These are phyloP conservation scores for Secale cereale DNA, from an alignment of 176 grass and related monocot genomes.

Conservation along the genomic window DNA sequence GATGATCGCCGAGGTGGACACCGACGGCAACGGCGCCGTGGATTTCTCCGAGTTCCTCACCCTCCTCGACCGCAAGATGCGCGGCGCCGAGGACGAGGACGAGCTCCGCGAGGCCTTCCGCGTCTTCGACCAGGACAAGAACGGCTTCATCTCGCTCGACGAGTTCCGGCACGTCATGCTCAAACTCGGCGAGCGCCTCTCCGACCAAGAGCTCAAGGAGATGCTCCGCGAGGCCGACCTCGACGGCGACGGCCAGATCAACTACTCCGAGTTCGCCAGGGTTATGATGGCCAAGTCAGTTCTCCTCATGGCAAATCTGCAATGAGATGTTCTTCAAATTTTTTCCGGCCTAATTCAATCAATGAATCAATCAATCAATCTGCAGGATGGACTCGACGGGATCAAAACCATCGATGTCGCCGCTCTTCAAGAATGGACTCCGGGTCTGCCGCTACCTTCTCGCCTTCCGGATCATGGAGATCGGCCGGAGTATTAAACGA, in stretches of 20 bases:
- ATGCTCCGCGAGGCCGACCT: slow-evolving; percentile 74
- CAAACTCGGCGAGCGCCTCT: slow-evolving; percentile 66
- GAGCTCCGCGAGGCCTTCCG: slow-evolving; percentile 71
- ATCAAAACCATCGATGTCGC: background rate
- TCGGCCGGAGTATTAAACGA: slow-evolving; percentile 4
- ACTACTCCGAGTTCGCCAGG: slow-evolving; percentile 80
- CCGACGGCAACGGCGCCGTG: slow-evolving; percentile 41
- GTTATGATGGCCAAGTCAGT: slow-evolving; percentile 87
- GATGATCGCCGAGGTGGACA: slow-evolving; percentile 65
- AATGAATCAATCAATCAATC: background rate
- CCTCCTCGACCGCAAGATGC: slow-evolving; percentile 53
- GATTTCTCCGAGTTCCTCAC: slow-evolving; percentile 56
- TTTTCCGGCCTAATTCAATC: background rate
- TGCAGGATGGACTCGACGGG: background rate
- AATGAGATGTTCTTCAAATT: background rate
- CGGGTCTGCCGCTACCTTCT: slow-evolving; percentile 11
- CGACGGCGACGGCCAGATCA: slow-evolving; percentile 83
- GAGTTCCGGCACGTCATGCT: slow-evolving; percentile 74
- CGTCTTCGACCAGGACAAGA: slow-evolving; percentile 81
- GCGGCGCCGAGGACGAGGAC: slow-evolving; percentile 45
- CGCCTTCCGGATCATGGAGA: slow-evolving; percentile 10
- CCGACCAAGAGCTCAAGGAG: slow-evolving; percentile 57
- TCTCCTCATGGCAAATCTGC: background rate
- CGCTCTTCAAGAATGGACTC: background rate
- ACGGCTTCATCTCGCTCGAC: slow-evolving; percentile 70